A percentile compares a stretch with the other conserved stretches of the same genome.
phyloP scores from a whole-genome alignment of 2,329 filamentous ascomycete genomes.

The Aureobasidium sp. region DNA sequence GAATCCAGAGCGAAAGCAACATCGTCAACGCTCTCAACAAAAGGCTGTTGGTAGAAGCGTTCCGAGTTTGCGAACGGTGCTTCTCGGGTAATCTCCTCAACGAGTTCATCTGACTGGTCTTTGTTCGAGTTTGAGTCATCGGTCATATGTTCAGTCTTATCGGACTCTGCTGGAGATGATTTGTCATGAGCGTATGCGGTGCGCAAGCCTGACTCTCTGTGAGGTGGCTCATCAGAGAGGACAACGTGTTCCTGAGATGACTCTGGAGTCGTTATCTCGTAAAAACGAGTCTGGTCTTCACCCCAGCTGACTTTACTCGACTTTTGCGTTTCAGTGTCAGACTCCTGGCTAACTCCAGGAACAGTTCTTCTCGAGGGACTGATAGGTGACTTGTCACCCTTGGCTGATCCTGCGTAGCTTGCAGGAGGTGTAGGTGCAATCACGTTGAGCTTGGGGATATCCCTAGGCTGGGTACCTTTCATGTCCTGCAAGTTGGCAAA shows the following conservation, averaged over 20 bases:
- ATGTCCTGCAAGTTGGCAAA: neutral
- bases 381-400: slow-evolving; percentile 28
- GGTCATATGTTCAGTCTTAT: slow-evolving; percentile 19
- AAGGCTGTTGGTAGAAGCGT: slow-evolving; percentile 30
- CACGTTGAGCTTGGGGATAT: slow-evolving; percentile 45
- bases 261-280: slow-evolving; percentile 38
- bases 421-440: slow-evolving; percentile 50
- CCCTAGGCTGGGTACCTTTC: neutral
- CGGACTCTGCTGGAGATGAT: neutral
- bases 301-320: slow-evolving; percentile 37
- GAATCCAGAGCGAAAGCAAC: slow-evolving; percentile 24
- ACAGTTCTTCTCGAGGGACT: slow-evolving; percentile 20
- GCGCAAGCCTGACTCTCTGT: neutral
- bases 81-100: slow-evolving; percentile 14
- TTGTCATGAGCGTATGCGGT: neutral
- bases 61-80: neutral
- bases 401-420: slow-evolving; percentile 33
- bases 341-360: slow-evolving; percentile 9
- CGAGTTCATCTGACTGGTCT: slow-evolving; percentile 12
- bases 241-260: slow-evolving; percentile 31
- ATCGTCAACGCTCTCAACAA: slow-evolving; percentile 35
- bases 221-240: slow-evolving; percentile 12
- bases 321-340: slow-evolving; percentile 9
- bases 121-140: slow-evolving; percentile 11
- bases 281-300: slow-evolving; percentile 38